Conservation (phyloP, 352 stramenopile species). For the Phytophthora megakarya region DNA sequence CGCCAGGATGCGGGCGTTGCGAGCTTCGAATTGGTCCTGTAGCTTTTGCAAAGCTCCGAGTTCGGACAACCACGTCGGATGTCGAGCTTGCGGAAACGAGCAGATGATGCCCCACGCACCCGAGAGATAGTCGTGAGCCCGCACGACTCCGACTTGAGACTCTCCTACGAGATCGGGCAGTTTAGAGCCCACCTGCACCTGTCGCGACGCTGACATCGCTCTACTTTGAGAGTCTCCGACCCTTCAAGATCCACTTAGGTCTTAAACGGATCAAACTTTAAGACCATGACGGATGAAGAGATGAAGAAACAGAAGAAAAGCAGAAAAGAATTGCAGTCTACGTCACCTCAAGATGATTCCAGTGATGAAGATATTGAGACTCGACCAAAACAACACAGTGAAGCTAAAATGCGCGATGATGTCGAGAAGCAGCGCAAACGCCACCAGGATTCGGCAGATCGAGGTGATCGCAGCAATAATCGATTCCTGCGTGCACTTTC, state of each 20-base stretch:
- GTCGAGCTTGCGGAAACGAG: constrained; percentile 72
- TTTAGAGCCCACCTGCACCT: constrained; percentile 71
- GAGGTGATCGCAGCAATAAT: constrained; percentile 46
- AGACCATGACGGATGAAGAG: background rate
- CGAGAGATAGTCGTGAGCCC: constrained; percentile 75
- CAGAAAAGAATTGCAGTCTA: constrained; percentile 6
- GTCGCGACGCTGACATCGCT: constrained; percentile 30
- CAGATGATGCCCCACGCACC: constrained; percentile 71
- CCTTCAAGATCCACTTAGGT: constrained; percentile 36
- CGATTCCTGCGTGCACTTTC: constrained; percentile 55
- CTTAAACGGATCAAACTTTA: too few species aligned
- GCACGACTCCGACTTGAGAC: constrained; percentile 73
- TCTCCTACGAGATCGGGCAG: constrained; percentile 75
- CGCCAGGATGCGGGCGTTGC: constrained; percentile 67
- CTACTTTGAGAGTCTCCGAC: constrained; percentile 24
- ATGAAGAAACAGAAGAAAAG: constrained; percentile 5
- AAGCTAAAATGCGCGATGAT: constrained; percentile 41
- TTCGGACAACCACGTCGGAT: constrained; percentile 81
- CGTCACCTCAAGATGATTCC: constrained; percentile 11
- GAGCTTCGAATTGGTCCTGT: constrained; percentile 77
- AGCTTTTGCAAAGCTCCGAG: constrained; percentile 83
- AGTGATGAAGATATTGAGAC: background rate
- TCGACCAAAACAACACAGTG: constrained; percentile 35
- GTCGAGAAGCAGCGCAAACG: constrained; percentile 45
- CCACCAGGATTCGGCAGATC: constrained; percentile 21